phyloP scores from a whole-genome alignment of 495 filamentous ascomycete species.

The Lasiosphaeria ovina region DNA sequence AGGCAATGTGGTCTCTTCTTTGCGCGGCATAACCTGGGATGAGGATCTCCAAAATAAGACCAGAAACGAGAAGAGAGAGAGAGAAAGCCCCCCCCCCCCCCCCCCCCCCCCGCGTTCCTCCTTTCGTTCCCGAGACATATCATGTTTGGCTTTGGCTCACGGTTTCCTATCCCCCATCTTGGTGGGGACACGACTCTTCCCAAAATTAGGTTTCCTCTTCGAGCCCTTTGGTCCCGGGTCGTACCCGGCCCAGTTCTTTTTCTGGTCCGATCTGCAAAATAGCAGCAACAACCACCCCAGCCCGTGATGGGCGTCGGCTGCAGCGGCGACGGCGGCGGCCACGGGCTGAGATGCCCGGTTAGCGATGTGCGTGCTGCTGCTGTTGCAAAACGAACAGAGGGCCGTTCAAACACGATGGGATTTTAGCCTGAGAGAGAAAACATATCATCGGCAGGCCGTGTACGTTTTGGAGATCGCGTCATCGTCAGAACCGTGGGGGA shows the following conservation, averaged over 20 bases:
- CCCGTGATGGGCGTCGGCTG: background rate
- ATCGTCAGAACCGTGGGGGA: background rate
- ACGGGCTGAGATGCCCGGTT: background rate
- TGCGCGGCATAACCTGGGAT: too few relatives aligned
- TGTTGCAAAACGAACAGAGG: background rate
- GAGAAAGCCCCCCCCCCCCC: too few relatives aligned
- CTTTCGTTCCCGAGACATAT: too few relatives aligned
- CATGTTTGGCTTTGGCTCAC: conserved; percentile 7
- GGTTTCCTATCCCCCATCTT: background rate
- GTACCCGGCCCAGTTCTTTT: conserved; percentile 19
- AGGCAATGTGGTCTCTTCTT: too few relatives aligned
- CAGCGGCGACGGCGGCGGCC: background rate
- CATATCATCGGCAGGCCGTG: too few relatives aligned
- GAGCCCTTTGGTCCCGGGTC: conserved; percentile 14
- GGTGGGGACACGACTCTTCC: background rate
- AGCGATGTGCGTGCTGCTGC: background rate
- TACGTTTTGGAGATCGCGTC: background rate
- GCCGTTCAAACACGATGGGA: background rate
- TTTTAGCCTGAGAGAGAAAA: background rate
- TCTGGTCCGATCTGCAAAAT: conserved; percentile 13
- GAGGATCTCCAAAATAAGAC: too few relatives aligned
- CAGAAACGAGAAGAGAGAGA: too few relatives aligned
- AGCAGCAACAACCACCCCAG: background rate
- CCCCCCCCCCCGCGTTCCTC: too few relatives aligned
- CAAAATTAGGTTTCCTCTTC: conserved; percentile 20